Evolutionary conservation across 306 rosid genomes (phyloP), one percentile per base, ranked within the genome.

Genomic region (Quercus berberidifolia): DNA sequence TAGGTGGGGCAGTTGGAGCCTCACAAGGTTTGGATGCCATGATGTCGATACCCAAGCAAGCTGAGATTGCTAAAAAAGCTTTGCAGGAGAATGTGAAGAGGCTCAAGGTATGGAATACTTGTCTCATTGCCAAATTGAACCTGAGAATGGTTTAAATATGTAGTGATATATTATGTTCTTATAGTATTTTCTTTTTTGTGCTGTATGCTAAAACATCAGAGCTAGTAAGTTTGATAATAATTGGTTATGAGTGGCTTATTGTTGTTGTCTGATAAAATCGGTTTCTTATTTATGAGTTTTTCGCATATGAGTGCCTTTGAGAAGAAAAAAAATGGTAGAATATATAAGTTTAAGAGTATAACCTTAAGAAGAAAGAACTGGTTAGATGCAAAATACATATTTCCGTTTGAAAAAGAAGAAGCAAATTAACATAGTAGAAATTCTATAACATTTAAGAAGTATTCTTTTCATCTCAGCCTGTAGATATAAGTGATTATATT

Each of bases 31-130:
- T 85, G 81, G 91, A 90, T 76, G 89, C 69, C 3, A 14, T 81
- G 31, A 70, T 90, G 84, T 69, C 97, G 9, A 75, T 94, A 49
- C 82, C 94, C 51, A 91, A 91, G 55, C 97, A 92, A 74, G 93
- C 97, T 3, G 97, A 90, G 85, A 69, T 77, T 7, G 85, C 93
- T 0, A 88, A 25, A 74, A 95, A 83, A 74, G 98, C 98, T 55
- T 26, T 95, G 85, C 78, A 55, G 23, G 94, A 91, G 28, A 91
- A 88, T 84, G 83, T 89, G 73, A 87, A 76, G 86, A 92, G 85
- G 89, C 95, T 91, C 67, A 92, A 91, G 99, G 99, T 95, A 85
- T 55, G 76, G 13, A 78, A 19, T 23, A 5, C 71, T 69, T 17
- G 19, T 73, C 12, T 38, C 73, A 38, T 71, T 21, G 55, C 23